These are phyloP conservation scores for Ascochyta clinopodiicola DNA, from an alignment of 2,329 filamentous ascomycete species.

Conservation along the genomic window DNA sequence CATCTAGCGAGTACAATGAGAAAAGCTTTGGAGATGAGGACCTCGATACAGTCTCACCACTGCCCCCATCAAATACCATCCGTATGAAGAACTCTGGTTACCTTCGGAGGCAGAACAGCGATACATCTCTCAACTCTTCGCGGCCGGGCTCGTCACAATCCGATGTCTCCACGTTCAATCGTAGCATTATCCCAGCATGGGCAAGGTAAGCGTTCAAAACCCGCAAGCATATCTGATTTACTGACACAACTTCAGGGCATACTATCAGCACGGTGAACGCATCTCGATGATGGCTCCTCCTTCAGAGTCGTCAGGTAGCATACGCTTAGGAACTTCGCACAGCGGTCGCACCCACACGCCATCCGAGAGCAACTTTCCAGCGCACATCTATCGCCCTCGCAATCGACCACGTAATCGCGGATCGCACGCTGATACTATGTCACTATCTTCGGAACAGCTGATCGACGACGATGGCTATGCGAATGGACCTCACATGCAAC, in stretches of 20 bases:
- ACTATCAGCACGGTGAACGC: conserved; percentile 48
- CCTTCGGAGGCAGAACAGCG: conserved; percentile 42
- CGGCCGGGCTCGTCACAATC: conserved; percentile 47
- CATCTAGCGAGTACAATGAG: conserved; percentile 29
- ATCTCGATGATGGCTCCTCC: conserved; percentile 44
- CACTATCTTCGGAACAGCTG: conserved; percentile 35
- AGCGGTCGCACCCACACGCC: conserved; percentile 47
- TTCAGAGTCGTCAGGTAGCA: conserved; percentile 42
- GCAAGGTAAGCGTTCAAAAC: conserved; percentile 36
- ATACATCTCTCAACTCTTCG: conserved; percentile 42
- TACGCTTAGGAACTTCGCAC: conserved; percentile 42
- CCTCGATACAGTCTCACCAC: conserved; percentile 49
- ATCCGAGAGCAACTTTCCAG: conserved; percentile 47
- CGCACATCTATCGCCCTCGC: conserved; percentile 47
- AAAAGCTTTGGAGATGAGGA: conserved; percentile 45
- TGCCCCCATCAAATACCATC: conserved; percentile 47
- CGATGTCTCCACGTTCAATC: conserved; percentile 43
- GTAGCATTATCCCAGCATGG: conserved; percentile 48
- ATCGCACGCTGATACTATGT: conserved; percentile 40
- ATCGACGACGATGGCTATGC: conserved; percentile 41
- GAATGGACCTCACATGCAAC: conserved; percentile 35
- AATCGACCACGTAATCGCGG: conserved; percentile 45
- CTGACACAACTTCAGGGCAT: conserved; percentile 36
- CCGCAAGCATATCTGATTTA: not conserved
- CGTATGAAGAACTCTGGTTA: conserved; percentile 49